A percentile compares a stretch with the other conserved stretches of the same genome.
Evolutionary conservation across 345 rosid species (phyloP).

Genomic region (Hirschfeldia incana): DNA sequence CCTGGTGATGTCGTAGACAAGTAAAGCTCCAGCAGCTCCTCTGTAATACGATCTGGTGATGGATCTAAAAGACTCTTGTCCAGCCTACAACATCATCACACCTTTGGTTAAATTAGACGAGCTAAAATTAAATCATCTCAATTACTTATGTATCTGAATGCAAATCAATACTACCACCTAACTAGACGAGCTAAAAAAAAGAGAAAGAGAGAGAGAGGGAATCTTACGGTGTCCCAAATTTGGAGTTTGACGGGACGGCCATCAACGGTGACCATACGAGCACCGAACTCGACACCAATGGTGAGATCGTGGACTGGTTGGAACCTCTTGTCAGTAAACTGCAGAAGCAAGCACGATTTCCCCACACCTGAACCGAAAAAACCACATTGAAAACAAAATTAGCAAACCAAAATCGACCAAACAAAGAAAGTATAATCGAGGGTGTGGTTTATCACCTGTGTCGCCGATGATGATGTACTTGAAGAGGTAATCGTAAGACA

Average conservation of each 20-base stretch:
- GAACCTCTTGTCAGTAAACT: constrained; percentile 72
- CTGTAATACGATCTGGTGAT: constrained; percentile 95
- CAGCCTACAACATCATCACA: constrained; percentile 56
- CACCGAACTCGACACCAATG: constrained; percentile 77
- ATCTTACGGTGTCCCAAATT: constrained; percentile 70
- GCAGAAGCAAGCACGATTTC: constrained; percentile 64
- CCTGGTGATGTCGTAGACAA: constrained; percentile 97
- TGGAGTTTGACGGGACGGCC: constrained; percentile 64
- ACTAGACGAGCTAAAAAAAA: neutral
- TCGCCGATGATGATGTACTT: constrained; percentile 81
- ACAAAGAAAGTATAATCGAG: neutral
- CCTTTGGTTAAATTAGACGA: too few relatives aligned
- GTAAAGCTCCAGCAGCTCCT: constrained; percentile 98
- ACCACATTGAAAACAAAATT: neutral
- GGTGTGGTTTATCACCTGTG: constrained; percentile 44
- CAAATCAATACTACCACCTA: neutral
- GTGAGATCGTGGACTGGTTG: constrained; percentile 81
- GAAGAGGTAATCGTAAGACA: constrained; percentile 79
- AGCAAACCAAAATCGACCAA: constrained; percentile 5
- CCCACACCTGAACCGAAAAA: constrained; percentile 51
- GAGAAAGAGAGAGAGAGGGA: neutral
- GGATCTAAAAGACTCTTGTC: constrained; percentile 97
- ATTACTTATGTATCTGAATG: neutral
- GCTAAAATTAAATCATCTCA: too few relatives aligned
- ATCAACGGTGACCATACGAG: constrained; percentile 67